phyloP scores from a whole-genome alignment of 2,329 filamentous ascomycete species.

The Akanthomyces lecanii region DNA sequence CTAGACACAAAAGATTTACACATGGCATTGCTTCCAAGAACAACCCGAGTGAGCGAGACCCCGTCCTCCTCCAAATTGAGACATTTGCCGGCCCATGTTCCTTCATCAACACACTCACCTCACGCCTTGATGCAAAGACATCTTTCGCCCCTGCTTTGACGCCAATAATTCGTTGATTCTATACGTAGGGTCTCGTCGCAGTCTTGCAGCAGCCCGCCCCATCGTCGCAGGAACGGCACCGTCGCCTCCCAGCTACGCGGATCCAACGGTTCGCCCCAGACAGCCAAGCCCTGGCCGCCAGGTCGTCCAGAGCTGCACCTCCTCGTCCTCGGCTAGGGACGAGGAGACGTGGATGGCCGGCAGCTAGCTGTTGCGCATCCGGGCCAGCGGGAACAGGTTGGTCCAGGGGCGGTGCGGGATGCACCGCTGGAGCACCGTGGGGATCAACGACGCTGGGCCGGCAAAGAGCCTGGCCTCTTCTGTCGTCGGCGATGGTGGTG shows the following conservation, averaged over 20 bases:
- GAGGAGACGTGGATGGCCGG: conserved; percentile 7
- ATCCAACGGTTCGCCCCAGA: conserved; percentile 48
- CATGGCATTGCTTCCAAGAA: too few species aligned
- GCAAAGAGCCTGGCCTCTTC: neutral
- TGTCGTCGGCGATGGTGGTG: neutral
- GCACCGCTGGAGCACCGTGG: conserved; percentile 15
- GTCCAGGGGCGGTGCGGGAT: conserved; percentile 33
- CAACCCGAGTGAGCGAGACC: too few species aligned
- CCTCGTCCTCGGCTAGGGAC: neutral
- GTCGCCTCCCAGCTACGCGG: conserved; percentile 44
- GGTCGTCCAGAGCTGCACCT: neutral
- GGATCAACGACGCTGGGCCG: neutral
- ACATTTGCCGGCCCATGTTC: too few species aligned
- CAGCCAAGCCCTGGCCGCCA: conserved; percentile 23
- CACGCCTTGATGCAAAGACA: neutral
- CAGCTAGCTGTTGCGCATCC: conserved; percentile 32
- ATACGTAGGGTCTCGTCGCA: conserved; percentile 36
- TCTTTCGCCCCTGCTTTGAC: neutral
- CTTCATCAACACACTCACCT: too few species aligned
- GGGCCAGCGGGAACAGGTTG: conserved; percentile 33
- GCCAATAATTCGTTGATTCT: conserved; percentile 33
- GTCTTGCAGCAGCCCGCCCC: conserved; percentile 32
- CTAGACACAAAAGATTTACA: too few species aligned
- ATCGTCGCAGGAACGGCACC: conserved; percentile 42
- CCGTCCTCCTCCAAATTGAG: too few species aligned